phyloP scores from a whole-genome alignment of 129 eudicot genomes.

The sunflower (Helianthus annuus) region DNA sequence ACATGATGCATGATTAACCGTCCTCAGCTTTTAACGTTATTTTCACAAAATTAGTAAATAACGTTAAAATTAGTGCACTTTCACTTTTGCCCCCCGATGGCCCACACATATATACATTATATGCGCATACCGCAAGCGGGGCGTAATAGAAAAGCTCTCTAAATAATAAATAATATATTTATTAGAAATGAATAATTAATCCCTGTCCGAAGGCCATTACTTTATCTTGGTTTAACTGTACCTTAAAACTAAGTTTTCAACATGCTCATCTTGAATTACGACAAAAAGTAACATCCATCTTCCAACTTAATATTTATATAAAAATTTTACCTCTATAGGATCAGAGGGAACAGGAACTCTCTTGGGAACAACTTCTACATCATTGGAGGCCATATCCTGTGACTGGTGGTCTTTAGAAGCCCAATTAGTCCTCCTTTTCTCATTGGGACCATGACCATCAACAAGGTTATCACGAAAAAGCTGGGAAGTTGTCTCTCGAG shows the following conservation, averaged over 20 bases:
- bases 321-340: conserved; percentile 73
- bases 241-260: conserved; percentile 22
- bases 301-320: background rate
- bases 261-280: conserved; percentile 1
- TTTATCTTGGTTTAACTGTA: conserved; percentile 1
- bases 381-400: conserved; percentile 30
- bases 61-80: too few relatives aligned
- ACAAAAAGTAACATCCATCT: background rate
- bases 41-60: too few relatives aligned
- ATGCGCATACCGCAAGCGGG: too few relatives aligned
- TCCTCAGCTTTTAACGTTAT: too few relatives aligned
- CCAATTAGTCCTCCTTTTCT: conserved; percentile 49
- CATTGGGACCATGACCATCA: conserved; percentile 59
- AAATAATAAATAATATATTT: background rate
- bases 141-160: background rate
- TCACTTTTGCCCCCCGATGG: too few relatives aligned
- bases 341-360: conserved; percentile 63
- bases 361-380: conserved; percentile 37
- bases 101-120: too few relatives aligned
- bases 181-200: background rate
- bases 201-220: background rate
- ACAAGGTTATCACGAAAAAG: conserved; percentile 72
- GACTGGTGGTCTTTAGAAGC: conserved; percentile 40
- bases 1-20: too few relatives aligned
- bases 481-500: conserved; percentile 97